Evolutionary conservation across 2,329 filamentous ascomycete genomes (phyloP).

Genomic region (Xylaria sp.): DNA sequence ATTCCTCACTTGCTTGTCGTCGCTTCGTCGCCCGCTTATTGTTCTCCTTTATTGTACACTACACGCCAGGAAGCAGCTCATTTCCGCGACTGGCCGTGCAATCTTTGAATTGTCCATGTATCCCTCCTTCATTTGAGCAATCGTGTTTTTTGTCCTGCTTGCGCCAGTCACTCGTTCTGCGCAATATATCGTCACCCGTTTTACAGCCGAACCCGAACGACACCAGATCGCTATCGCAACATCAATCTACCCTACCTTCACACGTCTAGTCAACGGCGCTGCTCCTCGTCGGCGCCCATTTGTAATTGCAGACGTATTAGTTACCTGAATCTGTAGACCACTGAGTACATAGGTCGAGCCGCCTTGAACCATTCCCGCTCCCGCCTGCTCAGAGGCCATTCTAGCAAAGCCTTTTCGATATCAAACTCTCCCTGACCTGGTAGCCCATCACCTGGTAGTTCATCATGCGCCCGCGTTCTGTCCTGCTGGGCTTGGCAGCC

Average conservation of each 20-base stretch:
- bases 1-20: slow-evolving; percentile 21
- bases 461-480: slow-evolving; percentile 46
- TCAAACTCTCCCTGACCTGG: slow-evolving; percentile 20
- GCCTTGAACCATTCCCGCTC: neutral
- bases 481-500: slow-evolving; percentile 43
- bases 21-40: slow-evolving; percentile 20
- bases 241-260: slow-evolving; percentile 7
- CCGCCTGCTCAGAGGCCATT: neutral
- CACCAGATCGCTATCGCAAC: slow-evolving; percentile 6
- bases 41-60: slow-evolving; percentile 3
- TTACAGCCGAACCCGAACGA: slow-evolving; percentile 14
- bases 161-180: slow-evolving; percentile 35
- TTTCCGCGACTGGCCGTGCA: slow-evolving; percentile 29
- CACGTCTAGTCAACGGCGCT: slow-evolving; percentile 5
- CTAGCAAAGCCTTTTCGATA: slow-evolving; percentile 21
- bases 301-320: neutral
- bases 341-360: neutral
- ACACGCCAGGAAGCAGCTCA: slow-evolving; percentile 9
- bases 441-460: slow-evolving; percentile 34
- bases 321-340: neutral
- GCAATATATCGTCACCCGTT: slow-evolving; percentile 4
- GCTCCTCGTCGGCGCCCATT: neutral
- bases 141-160: slow-evolving; percentile 7
- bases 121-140: slow-evolving; percentile 21
- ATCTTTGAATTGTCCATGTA: slow-evolving; percentile 22